phyloP scores from a whole-genome alignment of 2,329 filamentous ascomycete genomes.

The Aureobasidium sp. region DNA sequence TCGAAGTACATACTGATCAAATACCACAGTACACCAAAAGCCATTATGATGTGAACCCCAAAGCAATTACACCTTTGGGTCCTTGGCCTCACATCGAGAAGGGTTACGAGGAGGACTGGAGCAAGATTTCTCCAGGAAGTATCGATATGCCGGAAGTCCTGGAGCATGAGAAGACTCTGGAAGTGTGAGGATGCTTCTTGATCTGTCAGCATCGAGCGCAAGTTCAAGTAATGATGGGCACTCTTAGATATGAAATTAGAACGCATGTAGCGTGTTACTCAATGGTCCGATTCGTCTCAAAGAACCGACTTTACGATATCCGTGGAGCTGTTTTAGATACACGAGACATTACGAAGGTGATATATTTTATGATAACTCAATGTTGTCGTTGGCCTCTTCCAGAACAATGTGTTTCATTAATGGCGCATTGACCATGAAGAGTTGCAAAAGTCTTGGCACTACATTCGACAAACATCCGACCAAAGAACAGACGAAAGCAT shows the following conservation, averaged over 20 bases:
- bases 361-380: too few relatives aligned
- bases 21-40: slow-evolving; percentile 47
- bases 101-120: slow-evolving; percentile 44
- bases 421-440: neutral
- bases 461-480: neutral
- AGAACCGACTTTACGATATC: neutral
- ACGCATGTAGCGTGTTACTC: too few relatives aligned
- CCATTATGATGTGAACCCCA: slow-evolving; percentile 53
- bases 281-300: too few relatives aligned
- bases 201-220: neutral
- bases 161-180: slow-evolving; percentile 26
- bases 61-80: slow-evolving; percentile 55
- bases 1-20: neutral
- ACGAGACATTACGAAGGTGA: neutral
- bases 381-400: neutral
- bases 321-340: neutral
- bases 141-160: slow-evolving; percentile 39
- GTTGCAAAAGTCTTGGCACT: neutral
- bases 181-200: neutral
- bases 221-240: neutral
- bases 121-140: slow-evolving; percentile 41
- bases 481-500: neutral
- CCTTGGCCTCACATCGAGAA: slow-evolving; percentile 54
- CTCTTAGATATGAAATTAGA: neutral
- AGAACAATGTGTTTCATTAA: neutral